Conservation (phyloP, 345 rosid species). For the Brassica napus region Da-Ae NC_063438.1:5861501-5862000, state of each 20-base stretch:
- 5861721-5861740: not conserved
- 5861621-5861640: not conserved
- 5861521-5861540: not conserved
- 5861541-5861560: not conserved
- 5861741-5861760: not conserved
- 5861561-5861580: not conserved
- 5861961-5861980: not conserved
- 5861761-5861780: not conserved
- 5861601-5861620: not conserved
- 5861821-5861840: not conserved
- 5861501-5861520: not conserved
- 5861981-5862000: not conserved
- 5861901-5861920: not conserved
- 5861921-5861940: not conserved
- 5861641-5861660: not conserved
- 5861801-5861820: not conserved
- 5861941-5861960: not conserved
- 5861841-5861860: not conserved
- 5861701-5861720: not conserved
- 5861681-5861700: not conserved
- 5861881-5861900: not conserved
- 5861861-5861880: not conserved
- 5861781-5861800: not conserved
- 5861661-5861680: not conserved
- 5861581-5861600: not conserved